Evolutionary conservation across 805 yeast genomes (phyloP), one percentile per base, ranked within the genome.

Genomic region (Tanozyma kutaoensis): DNA sequence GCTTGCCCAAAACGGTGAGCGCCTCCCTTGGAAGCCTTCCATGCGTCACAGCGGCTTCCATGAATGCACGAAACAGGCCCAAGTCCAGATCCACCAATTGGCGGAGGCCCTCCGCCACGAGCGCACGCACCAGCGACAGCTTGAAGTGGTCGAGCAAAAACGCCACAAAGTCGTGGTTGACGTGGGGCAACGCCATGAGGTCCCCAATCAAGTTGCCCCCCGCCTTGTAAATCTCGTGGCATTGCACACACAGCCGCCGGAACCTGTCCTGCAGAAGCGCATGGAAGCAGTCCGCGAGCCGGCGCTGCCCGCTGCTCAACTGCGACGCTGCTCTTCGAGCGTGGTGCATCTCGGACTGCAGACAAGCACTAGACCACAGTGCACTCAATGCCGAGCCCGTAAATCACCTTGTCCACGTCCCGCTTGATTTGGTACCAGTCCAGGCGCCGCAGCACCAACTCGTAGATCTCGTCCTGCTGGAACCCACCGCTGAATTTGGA

Each of bases 401-500:
- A 91, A 75, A 91, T 80, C n/a, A 82, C 86, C 47, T 77, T 82
- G 50, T 88, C 97, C 8, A 88, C 96, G 32, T 78, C 79, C 34
- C 66, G 61, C 37, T 72, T 76, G 15, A 88, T 78, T 20, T 55
- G 43, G 0, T 67, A 53, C 98, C 98, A 88, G 48, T 88, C 98
- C 20, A 74, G 66, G 30, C 98, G 61, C 34, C 93, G 58, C 38
- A 80, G 85, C 4, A 85, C 91, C 52, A 86, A 79, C 45, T 82
- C 94, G 42, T 82, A 80, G n/a, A 88, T 76, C 39, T 88, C 98
- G 40, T 91, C 97, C 24, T 93, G 94, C 16, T 76, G 71, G 43
- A 88, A 78, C 4, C 88, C 72, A 1, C 96, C 95, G 38, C 84
- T 78, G 50, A 84, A 91, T 42, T 86, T 69, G 28, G 79, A 72